These are phyloP conservation scores for Pneumocystis canis DNA, from an alignment of 1,139 yeast genomes.

Conservation along the genomic window DNA sequence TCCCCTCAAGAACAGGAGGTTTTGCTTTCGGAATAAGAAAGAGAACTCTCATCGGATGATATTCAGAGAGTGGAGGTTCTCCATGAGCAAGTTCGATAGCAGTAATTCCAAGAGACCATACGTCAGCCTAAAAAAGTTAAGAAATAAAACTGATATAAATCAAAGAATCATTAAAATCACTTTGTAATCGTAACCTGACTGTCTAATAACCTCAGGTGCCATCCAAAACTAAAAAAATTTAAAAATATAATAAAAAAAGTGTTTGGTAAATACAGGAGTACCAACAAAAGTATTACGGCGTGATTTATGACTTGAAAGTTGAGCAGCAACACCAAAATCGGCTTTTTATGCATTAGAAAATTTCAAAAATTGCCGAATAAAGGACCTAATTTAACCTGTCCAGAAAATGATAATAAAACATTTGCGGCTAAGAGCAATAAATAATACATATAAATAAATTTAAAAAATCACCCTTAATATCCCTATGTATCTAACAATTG, in stretches of 20 bases:
- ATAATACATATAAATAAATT: not conserved
- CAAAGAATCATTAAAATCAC: not conserved
- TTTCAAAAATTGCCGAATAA: not conserved
- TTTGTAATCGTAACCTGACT: conserved; percentile 69
- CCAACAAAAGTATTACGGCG: conserved; percentile 87
- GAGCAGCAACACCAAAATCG: conserved; percentile 93
- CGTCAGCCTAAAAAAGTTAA: conserved; percentile 42
- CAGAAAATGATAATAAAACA: conserved; percentile 47
- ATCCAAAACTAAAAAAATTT: conserved; percentile 50
- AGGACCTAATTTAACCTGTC: conserved; percentile 52
- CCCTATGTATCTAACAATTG: conserved; percentile 48
- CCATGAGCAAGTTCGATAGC: conserved; percentile 73
- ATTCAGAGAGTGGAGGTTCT: conserved; percentile 62
- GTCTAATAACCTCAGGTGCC: conserved; percentile 93
- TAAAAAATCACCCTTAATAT: conserved; percentile 35
- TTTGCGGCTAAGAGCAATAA: conserved; percentile 43
- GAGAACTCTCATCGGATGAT: conserved; percentile 71
- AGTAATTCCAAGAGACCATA: conserved; percentile 92
- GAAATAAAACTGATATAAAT: not conserved
- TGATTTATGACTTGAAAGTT: conserved; percentile 60
- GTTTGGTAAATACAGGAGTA: conserved; percentile 40
- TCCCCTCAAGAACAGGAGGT: conserved; percentile 37
- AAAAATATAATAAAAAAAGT: not conserved
- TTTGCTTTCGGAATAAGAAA: conserved; percentile 39
- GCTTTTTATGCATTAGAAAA: conserved; percentile 29